Percentiles rank a stretch among this genome's conserved stretches.
Conservation (phyloP, 441 rosid species). For the Pelargonium fulgidum region DNA sequence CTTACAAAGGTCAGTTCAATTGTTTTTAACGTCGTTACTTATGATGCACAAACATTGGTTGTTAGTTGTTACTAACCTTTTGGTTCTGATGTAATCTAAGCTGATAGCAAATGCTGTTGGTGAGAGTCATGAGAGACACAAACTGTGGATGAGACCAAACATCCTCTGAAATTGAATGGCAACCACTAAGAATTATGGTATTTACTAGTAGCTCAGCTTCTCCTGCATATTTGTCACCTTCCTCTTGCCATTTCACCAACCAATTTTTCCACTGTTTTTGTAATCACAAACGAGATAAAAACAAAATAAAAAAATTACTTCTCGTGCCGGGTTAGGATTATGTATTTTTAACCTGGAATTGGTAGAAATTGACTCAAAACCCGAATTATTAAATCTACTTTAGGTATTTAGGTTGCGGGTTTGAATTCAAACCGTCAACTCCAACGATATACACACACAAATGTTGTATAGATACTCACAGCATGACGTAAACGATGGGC, state of each 20-base stretch:
- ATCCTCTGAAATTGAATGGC: not conserved
- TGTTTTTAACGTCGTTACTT: too few relatives aligned
- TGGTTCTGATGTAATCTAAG: not conserved
- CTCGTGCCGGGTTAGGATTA: not conserved
- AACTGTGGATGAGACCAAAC: not conserved
- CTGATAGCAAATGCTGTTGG: not conserved
- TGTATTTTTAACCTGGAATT: too few relatives aligned
- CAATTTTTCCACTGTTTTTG: slow-evolving; percentile 67
- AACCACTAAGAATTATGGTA: not conserved
- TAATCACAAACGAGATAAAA: slow-evolving; percentile 9
- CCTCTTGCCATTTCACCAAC: slow-evolving; percentile 52
- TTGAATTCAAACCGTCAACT: too few relatives aligned
- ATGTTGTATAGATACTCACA: slow-evolving; percentile 33
- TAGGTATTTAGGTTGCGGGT: too few relatives aligned
- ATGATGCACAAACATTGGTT: too few relatives aligned
- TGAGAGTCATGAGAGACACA: not conserved
- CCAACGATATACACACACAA: not conserved
- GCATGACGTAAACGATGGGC: slow-evolving; percentile 38
- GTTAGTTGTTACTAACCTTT: too few relatives aligned
- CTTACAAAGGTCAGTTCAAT: too few relatives aligned
- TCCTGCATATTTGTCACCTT: slow-evolving; percentile 37
- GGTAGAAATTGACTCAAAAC: not conserved
- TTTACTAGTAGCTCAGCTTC: not conserved
- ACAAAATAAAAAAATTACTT: slow-evolving; percentile 12
- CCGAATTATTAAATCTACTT: too few relatives aligned